phyloP scores from a whole-genome alignment of 2,329 filamentous ascomycete genomes.

The Monosporascus sp. region DNA sequence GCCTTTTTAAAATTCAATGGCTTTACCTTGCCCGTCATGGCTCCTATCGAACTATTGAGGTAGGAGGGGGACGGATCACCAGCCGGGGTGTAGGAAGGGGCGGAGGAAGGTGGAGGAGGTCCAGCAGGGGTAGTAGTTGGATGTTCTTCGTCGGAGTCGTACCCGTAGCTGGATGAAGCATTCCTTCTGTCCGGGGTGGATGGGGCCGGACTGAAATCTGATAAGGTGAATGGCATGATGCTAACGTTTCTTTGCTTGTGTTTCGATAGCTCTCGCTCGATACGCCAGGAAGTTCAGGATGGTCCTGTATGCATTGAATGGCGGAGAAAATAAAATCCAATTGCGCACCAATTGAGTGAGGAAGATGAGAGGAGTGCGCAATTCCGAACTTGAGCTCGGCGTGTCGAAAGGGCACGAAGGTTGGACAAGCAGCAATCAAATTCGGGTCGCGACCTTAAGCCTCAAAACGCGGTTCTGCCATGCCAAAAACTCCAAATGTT shows the following conservation, averaged over 20 bases:
- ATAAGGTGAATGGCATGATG: constrained; percentile 30
- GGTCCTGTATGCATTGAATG: background rate
- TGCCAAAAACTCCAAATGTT: background rate
- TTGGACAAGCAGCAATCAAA: constrained; percentile 4
- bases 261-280: constrained; percentile 8
- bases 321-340: no score
- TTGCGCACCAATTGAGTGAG: background rate
- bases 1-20: constrained; percentile 33
- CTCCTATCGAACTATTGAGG: constrained; percentile 49
- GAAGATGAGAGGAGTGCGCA: background rate
- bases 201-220: constrained; percentile 40
- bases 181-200: constrained; percentile 42
- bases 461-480: constrained; percentile 9
- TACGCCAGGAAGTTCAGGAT: constrained; percentile 1
- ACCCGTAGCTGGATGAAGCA: constrained; percentile 30
- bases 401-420: background rate
- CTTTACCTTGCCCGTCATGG: constrained; percentile 32
- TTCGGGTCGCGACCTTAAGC: constrained; percentile 11
- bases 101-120: constrained; percentile 42
- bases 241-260: constrained; percentile 1
- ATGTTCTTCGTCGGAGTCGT: constrained; percentile 32
- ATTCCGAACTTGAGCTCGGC: background rate
- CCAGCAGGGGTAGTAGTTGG: constrained; percentile 50
- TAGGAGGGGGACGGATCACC: constrained; percentile 51
- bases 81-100: constrained; percentile 49